Evolutionary conservation across 2,329 filamentous ascomycete species (phyloP), one percentile per base, ranked within the genome.

Genomic region (Apiospora sp.): DNA sequence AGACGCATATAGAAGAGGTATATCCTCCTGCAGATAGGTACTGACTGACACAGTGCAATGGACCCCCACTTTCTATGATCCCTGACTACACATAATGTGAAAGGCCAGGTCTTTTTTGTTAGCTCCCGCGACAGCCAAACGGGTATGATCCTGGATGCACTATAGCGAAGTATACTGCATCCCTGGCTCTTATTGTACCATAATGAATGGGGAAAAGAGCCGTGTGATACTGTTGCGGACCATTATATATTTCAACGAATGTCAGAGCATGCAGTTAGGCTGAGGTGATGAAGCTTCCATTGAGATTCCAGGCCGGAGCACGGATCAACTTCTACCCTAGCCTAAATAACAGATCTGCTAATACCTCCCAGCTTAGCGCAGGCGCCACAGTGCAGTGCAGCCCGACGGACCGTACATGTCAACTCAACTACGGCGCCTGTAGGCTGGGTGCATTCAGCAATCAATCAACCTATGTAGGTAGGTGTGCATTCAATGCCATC

Each of bases 291-390:
- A n/a, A 19, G 16, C 19, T 34, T 30, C n/a, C n/a, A n/a, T 37
- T 27, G 7, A 2, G 22, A 58, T n/a, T 37, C 14, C 54, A 64
- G 54, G 22, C 19, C 58, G 58, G 58, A 41, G 58, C 6, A 8
- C 58, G 58, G 58, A 64, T 10, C 34, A 64, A 64, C 58, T n/a
- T 41, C 8, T 64, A 64, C 58, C 58, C 58, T 64, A 37, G n/a
- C 6, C 16, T 19, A 6, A 14, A 34, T 41, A 58, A 58, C 51
- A 58, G n/a, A 41, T 41, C 37, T 10, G 10, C 37, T 41, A 41
- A 8, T 41, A 41, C 10, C 1, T 37, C 37, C 43, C 43, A 37
- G 19, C 51, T 13, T 61, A 61, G 27, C 7, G 24, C 27, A 2
- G 14, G 27, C 27, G 24, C 27, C 13, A 54, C 51, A 48, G 44